Evolutionary conservation across 2,329 filamentous ascomycete genomes (phyloP).

Genomic region (Purpureocillium lavendulum): DNA sequence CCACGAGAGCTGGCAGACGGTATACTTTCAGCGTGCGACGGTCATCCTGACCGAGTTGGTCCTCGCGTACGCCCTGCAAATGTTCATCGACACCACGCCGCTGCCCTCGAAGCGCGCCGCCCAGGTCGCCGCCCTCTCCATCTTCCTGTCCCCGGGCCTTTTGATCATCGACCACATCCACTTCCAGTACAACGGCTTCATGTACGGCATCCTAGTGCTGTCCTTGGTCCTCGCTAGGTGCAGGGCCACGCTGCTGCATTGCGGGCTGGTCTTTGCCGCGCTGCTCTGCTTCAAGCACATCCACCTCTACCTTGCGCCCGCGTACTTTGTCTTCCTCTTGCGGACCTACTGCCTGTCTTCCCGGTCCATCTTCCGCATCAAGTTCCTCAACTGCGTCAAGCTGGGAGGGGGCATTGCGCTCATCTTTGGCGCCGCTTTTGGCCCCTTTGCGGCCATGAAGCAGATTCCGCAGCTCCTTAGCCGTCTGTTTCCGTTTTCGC

Average conservation of each 20-base stretch:
- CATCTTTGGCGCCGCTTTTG: slow-evolving; percentile 76
- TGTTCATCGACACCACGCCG: slow-evolving; percentile 68
- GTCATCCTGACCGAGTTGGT: slow-evolving; percentile 82
- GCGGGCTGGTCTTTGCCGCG: slow-evolving; percentile 75
- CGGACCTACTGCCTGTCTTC: slow-evolving; percentile 79
- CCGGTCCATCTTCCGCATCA: slow-evolving; percentile 66
- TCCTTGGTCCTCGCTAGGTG: slow-evolving; percentile 78
- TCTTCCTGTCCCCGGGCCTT: slow-evolving; percentile 84
- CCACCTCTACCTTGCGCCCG: slow-evolving; percentile 90
- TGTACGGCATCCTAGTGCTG: slow-evolving; percentile 84
- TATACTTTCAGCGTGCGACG: slow-evolving; percentile 87
- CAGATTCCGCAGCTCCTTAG: slow-evolving; percentile 79
- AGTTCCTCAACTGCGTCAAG: slow-evolving; percentile 73
- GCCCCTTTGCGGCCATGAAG: slow-evolving; percentile 72
- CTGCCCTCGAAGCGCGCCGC: slow-evolving; percentile 61
- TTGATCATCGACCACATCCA: slow-evolving; percentile 98
- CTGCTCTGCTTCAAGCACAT: slow-evolving; percentile 96
- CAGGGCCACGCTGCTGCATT: slow-evolving; percentile 64
- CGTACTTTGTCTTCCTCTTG: slow-evolving; percentile 92
- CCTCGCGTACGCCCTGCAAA: slow-evolving; percentile 71
- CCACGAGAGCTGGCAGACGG: slow-evolving; percentile 86
- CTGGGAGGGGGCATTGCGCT: slow-evolving; percentile 64
- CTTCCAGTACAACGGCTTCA: slow-evolving; percentile 97
- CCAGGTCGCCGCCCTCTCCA: slow-evolving; percentile 79
- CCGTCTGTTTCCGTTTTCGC: slow-evolving; percentile 85